phyloP scores from a whole-genome alignment of 2,329 filamentous ascomycete genomes.

The Parascedosporium putredinis region DNA sequence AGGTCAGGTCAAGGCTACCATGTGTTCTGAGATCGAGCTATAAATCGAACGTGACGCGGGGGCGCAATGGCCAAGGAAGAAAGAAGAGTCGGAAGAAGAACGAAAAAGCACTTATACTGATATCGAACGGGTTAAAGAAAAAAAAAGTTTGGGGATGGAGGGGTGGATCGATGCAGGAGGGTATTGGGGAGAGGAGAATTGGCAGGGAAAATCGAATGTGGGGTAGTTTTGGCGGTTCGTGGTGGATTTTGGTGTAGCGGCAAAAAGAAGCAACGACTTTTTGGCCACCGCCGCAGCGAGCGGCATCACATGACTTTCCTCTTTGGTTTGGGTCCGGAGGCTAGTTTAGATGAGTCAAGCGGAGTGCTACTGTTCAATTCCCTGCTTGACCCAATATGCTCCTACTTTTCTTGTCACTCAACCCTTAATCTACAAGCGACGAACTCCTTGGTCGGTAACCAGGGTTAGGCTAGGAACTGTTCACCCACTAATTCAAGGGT shows the following conservation, averaged over 20 bases:
- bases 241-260: slow-evolving; percentile 3
- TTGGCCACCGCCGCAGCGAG: background rate
- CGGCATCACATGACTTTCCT: background rate
- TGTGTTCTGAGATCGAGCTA: background rate
- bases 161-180: slow-evolving; percentile 1
- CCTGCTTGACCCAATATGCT: too few relatives aligned
- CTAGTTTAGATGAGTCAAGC: background rate
- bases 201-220: slow-evolving; percentile 1
- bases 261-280: background rate
- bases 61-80: background rate
- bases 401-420: too few relatives aligned
- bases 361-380: background rate
- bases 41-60: background rate
- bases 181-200: slow-evolving; percentile 1
- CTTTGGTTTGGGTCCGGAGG: background rate
- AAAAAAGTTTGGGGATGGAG: background rate
- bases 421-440: too few relatives aligned
- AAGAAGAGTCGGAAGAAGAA: background rate
- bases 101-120: background rate
- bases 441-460: too few relatives aligned
- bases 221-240: background rate
- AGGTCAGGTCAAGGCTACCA: too few relatives aligned
- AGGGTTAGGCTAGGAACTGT: too few relatives aligned
- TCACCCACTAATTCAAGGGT: too few relatives aligned
- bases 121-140: background rate